phyloP scores from a whole-genome alignment of 495 filamentous ascomycete species.

The Wilcoxina mikolae region DNA sequence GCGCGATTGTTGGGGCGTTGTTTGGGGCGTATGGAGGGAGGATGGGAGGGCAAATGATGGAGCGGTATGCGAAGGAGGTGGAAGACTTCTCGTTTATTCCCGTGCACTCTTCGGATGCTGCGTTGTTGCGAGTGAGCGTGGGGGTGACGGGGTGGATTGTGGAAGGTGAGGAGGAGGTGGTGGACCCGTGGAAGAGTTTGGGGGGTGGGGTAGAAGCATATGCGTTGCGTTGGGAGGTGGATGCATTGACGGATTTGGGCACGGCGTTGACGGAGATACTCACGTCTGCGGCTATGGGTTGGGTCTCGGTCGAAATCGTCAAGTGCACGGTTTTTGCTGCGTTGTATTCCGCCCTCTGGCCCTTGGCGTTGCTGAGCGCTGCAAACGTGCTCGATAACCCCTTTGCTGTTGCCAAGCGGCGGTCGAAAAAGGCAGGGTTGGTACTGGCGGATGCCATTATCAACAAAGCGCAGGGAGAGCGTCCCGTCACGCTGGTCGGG shows the following conservation, averaged over 20 bases:
- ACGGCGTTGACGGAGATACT: slow-evolving; percentile 57
- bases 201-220: slow-evolving; percentile 60
- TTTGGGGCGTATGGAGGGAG: slow-evolving; percentile 82
- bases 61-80: slow-evolving; percentile 71
- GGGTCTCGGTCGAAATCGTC: slow-evolving; percentile 62
- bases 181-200: slow-evolving; percentile 60
- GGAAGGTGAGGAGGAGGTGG: slow-evolving; percentile 43
- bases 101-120: slow-evolving; percentile 35
- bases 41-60: slow-evolving; percentile 77
- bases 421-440: slow-evolving; percentile 73
- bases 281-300: slow-evolving; percentile 62
- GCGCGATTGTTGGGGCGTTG: slow-evolving; percentile 63
- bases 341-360: slow-evolving; percentile 58
- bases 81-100: slow-evolving; percentile 86
- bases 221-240: slow-evolving; percentile 69
- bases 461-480: slow-evolving; percentile 75
- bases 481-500: slow-evolving; percentile 73
- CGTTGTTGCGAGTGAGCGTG: slow-evolving; percentile 65
- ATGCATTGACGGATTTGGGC: slow-evolving; percentile 62
- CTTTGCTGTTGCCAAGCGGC: slow-evolving; percentile 65
- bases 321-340: slow-evolving; percentile 62
- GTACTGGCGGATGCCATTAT: slow-evolving; percentile 79
- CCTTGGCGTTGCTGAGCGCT: slow-evolving; percentile 60
- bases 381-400: slow-evolving; percentile 76
- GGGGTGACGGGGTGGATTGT: slow-evolving; percentile 72